Evolutionary conservation across 2,329 filamentous ascomycete genomes (phyloP).

Genomic region (Pseudogymnoascus sp.): DNA sequence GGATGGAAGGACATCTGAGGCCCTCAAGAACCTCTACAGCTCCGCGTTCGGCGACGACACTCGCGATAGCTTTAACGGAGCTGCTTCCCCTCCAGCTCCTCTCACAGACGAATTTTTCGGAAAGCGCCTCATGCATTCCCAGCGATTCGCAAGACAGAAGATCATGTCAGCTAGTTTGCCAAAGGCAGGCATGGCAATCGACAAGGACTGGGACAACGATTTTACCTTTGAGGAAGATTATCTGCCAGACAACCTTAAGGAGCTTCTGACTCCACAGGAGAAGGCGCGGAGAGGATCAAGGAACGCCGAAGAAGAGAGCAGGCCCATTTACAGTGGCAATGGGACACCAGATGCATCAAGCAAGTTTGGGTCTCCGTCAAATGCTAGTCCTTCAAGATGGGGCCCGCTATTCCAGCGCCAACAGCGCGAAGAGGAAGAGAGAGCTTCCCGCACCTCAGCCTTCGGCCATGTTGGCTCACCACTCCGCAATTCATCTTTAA

Average conservation of each 20-base stretch:
- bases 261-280: constrained; percentile 59
- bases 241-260: constrained; percentile 64
- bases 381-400: constrained; percentile 55
- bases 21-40: constrained; percentile 57
- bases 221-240: constrained; percentile 88
- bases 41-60: constrained; percentile 56
- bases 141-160: constrained; percentile 61
- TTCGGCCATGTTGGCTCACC: constrained; percentile 62
- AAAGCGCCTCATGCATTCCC: constrained; percentile 63
- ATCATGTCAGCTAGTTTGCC: constrained; percentile 62
- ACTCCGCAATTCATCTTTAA: constrained; percentile 55
- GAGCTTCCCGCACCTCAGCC: constrained; percentile 41
- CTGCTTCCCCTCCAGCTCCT: constrained; percentile 34
- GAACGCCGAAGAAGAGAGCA: constrained; percentile 44
- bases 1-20: constrained; percentile 54
- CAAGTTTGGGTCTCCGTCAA: constrained; percentile 55
- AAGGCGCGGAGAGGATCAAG: constrained; percentile 58
- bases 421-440: constrained; percentile 46
- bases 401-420: constrained; percentile 54
- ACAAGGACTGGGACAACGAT: constrained; percentile 56
- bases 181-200: constrained; percentile 49
- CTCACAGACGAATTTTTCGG: constrained; percentile 56
- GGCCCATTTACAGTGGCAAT: constrained; percentile 35
- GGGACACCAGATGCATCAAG: constrained; percentile 37
- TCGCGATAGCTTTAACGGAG: constrained; percentile 54